Conservation (phyloP, 73 alveolate species). For the Stentor coeruleus region DNA sequence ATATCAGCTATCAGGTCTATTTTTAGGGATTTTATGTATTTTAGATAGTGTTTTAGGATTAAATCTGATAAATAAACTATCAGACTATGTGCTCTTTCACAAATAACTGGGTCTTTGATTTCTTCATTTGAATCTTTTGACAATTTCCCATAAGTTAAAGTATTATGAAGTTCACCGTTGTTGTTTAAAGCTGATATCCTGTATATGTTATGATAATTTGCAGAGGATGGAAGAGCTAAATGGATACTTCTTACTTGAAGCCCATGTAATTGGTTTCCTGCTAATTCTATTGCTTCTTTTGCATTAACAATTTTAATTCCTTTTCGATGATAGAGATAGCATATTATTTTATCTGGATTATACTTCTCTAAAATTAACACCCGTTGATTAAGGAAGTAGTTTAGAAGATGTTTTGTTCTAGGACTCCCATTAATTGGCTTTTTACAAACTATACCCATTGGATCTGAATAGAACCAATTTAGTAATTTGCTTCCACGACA, state of each 20-base stretch:
- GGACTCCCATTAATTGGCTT: neutral
- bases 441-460: neutral
- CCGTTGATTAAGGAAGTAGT: neutral
- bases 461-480: neutral
- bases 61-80: neutral
- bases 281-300: neutral
- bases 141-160: neutral
- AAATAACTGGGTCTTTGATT: neutral
- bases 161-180: neutral
- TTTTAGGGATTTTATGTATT: neutral
- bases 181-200: neutral
- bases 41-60: neutral
- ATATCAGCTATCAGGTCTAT: neutral
- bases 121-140: neutral
- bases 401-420: neutral
- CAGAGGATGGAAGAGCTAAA: neutral
- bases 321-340: neutral
- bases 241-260: slow-evolving; percentile 10
- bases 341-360: slow-evolving; percentile 14
- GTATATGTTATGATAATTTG: neutral
- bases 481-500: neutral
- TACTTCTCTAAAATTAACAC: neutral
- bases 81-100: neutral
- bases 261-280: slow-evolving; percentile 15
- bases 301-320: neutral